These are phyloP conservation scores for Sugiyamaella neomexicana DNA, from an alignment of 1,139 yeast genomes.

Conservation along the genomic window DNA sequence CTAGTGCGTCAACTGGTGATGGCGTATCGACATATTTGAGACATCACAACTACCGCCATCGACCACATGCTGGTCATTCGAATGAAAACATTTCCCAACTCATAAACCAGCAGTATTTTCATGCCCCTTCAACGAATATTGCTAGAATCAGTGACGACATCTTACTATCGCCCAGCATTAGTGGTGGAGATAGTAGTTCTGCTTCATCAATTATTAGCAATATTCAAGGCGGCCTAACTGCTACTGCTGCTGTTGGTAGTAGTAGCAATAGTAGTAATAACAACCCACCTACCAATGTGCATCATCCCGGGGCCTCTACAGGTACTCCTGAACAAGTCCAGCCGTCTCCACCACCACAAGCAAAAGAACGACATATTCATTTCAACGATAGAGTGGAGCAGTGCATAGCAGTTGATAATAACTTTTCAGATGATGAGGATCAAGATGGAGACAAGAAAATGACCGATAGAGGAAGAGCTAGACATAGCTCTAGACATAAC, in stretches of 20 bases:
- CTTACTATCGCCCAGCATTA: conserved; percentile 13
- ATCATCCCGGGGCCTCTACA: neutral
- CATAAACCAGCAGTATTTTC: conserved; percentile 38
- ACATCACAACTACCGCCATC: conserved; percentile 43
- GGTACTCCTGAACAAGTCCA: conserved; percentile 13
- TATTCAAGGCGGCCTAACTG: neutral
- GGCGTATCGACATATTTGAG: conserved; percentile 36
- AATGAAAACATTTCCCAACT: conserved; percentile 38
- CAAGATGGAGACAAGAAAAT: conserved; percentile 21
- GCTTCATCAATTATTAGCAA: conserved; percentile 15
- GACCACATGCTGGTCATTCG: conserved; percentile 35
- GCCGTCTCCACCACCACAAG: conserved; percentile 39
- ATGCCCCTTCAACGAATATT: conserved; percentile 11
- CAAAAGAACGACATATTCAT: conserved; percentile 61
- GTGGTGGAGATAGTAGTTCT: conserved; percentile 18
- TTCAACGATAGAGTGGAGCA: conserved; percentile 93
- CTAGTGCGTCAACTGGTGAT: conserved; percentile 18
- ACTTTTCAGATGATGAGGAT: conserved; percentile 43
- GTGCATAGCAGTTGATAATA: conserved; percentile 67
- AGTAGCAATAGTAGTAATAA: neutral
- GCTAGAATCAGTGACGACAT: conserved; percentile 13
- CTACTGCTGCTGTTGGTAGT: no score
- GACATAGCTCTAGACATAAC: neutral
- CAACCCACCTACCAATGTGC: neutral
- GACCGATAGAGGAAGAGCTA: conserved; percentile 13